Conservation (phyloP, 2,329 filamentous ascomycete genomes). For the Colletotrichum plurivorum region DNA sequence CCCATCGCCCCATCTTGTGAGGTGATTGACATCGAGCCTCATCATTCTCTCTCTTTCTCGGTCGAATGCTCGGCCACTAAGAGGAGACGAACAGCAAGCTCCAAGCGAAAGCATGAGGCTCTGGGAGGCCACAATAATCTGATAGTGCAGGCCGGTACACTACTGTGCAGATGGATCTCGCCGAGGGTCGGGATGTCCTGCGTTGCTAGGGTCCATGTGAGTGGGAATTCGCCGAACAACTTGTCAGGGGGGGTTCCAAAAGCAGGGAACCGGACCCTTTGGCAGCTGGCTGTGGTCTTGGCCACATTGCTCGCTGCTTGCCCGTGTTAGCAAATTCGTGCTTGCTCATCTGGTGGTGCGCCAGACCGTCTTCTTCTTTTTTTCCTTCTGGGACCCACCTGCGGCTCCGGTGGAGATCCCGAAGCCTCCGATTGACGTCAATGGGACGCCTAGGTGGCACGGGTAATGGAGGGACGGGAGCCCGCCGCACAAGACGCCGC, state of each 20-base stretch:
- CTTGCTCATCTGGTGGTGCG: too few species aligned
- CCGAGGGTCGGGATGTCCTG: slow-evolving; percentile 30
- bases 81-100: slow-evolving; percentile 24
- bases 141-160: not conserved
- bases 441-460: not conserved
- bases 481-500: not conserved
- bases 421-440: slow-evolving; percentile 41
- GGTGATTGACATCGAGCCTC: slow-evolving; percentile 14
- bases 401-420: slow-evolving; percentile 32
- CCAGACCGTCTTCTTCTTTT: too few species aligned
- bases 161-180: slow-evolving; percentile 6
- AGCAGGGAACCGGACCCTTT: slow-evolving; percentile 33
- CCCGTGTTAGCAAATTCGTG: too few species aligned
- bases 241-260: slow-evolving; percentile 1
- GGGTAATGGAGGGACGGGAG: slow-evolving; percentile 29
- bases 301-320: too few species aligned
- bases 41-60: slow-evolving; percentile 21
- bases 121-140: slow-evolving; percentile 8
- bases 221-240: slow-evolving; percentile 27
- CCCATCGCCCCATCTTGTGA: too few species aligned
- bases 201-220: not conserved
- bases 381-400: slow-evolving; percentile 7
- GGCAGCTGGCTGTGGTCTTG: too few species aligned
- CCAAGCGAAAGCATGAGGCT: not conserved
- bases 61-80: slow-evolving; percentile 40